phyloP scores from a whole-genome alignment of 1,284 basidiomycete genomes.

The Sporisorium graminicola region DNA sequence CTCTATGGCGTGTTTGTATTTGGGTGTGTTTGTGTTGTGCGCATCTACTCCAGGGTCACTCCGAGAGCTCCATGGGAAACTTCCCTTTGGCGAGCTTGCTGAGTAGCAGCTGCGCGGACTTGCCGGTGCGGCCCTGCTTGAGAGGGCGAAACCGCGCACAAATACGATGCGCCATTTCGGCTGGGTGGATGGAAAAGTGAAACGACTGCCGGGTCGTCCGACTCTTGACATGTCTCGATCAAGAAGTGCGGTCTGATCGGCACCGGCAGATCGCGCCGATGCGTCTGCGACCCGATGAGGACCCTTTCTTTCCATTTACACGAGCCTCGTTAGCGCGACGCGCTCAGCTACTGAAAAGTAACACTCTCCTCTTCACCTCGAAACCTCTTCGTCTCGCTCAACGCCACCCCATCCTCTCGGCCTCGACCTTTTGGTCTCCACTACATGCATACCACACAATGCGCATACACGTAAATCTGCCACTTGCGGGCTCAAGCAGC shows the following conservation, averaged over 20 bases:
- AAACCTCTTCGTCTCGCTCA: neutral
- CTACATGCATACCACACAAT: conserved; percentile 9
- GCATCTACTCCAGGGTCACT: too few relatives aligned
- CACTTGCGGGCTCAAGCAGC: neutral
- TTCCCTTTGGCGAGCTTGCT: neutral
- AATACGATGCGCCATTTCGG: too few relatives aligned
- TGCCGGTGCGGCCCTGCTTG: neutral
- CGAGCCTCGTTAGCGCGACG: conserved; percentile 35
- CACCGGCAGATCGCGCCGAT: too few relatives aligned
- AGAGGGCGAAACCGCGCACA: neutral
- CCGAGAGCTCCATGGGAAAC: neutral
- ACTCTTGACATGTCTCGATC: too few relatives aligned
- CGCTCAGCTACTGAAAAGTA: conserved; percentile 34
- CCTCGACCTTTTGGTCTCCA: neutral
- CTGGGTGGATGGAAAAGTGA: too few relatives aligned
- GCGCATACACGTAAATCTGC: conserved; percentile 46
- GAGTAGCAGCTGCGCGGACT: neutral
- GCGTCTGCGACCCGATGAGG: too few relatives aligned
- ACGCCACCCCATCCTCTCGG: neutral
- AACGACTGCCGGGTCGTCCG: too few relatives aligned
- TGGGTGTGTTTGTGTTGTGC: too few relatives aligned
- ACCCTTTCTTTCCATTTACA: conserved; percentile 17
- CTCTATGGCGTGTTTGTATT: too few relatives aligned
- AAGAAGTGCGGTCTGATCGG: too few relatives aligned
- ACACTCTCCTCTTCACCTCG: conserved; percentile 12